A percentile compares a stretch with the other conserved stretches of the same genome.
These are phyloP conservation scores for Ganoderma leucocontextum DNA, from an alignment of 1,284 basidiomycete genomes.

Conservation along the genomic window DNA sequence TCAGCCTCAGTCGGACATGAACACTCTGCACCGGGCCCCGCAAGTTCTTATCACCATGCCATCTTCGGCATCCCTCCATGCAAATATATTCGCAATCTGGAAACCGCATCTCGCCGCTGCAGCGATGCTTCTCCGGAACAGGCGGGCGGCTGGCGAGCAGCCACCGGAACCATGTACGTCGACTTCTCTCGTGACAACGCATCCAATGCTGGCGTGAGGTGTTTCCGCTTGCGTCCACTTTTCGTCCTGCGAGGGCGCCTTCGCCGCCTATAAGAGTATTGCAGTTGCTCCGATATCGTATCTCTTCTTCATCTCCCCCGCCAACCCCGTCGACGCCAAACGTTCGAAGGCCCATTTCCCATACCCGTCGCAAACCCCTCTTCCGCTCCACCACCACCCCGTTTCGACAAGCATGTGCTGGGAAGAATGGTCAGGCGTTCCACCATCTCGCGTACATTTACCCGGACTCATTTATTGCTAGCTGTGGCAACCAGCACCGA, in stretches of 20 bases:
- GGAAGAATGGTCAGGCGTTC: conserved; percentile 51
- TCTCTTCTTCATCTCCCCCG: conserved; percentile 28
- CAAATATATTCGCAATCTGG: conserved; percentile 23
- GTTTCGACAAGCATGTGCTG: conserved; percentile 46
- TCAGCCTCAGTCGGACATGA: conserved; percentile 24
- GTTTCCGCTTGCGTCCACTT: conserved; percentile 27
- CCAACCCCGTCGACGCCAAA: conserved; percentile 7
- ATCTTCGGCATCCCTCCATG: conserved; percentile 25
- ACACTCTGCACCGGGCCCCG: conserved; percentile 25
- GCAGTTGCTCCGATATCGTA: conserved; percentile 15
- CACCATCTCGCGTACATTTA: conserved; percentile 7
- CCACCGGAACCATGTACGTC: conserved; percentile 21
- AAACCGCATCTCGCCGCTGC: conserved; percentile 29
- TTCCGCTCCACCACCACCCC: background rate
- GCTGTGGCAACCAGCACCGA: conserved; percentile 70
- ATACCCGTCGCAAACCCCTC: conserved; percentile 9
- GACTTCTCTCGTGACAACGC: conserved; percentile 30
- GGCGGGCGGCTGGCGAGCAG: conserved; percentile 21
- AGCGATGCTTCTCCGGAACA: conserved; percentile 20
- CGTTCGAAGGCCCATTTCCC: background rate
- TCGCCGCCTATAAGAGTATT: conserved; percentile 25
- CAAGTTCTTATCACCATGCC: conserved; percentile 29
- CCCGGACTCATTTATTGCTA: conserved; percentile 36
- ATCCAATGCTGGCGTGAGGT: conserved; percentile 24
- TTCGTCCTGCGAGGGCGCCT: conserved; percentile 20